phyloP scores from a whole-genome alignment of 2,329 filamentous ascomycete species.

The Penicillium sp. region DNA sequence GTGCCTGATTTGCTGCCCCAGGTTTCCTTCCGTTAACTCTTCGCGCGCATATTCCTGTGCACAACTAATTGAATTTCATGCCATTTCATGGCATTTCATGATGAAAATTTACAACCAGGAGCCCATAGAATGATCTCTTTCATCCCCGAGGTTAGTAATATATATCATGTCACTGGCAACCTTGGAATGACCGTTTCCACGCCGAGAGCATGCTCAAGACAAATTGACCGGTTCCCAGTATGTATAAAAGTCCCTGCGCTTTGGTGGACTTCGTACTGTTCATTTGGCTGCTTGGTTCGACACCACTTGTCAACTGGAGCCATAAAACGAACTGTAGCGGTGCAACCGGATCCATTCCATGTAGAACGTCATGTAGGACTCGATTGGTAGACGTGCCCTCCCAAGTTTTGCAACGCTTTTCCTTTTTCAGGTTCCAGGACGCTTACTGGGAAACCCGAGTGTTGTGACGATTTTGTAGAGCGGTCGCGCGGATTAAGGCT shows the following conservation, averaged over 20 bases:
- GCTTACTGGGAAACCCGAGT: neutral
- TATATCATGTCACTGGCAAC: too few relatives aligned
- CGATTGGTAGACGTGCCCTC: neutral
- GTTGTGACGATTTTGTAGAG: neutral
- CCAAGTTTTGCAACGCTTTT: neutral
- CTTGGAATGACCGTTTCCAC: neutral
- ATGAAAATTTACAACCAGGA: too few relatives aligned
- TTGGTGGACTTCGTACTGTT: neutral
- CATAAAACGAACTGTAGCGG: neutral
- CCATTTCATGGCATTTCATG: too few relatives aligned
- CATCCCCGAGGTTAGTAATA: too few relatives aligned
- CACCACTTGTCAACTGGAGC: neutral
- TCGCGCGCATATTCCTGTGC: too few relatives aligned
- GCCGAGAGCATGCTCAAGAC: neutral
- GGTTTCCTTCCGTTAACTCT: neutral
- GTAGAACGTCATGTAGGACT: neutral
- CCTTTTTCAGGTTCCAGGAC: neutral
- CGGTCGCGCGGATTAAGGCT: neutral
- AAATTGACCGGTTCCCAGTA: neutral
- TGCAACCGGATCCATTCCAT: neutral
- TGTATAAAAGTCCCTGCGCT: neutral
- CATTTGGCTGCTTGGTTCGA: neutral
- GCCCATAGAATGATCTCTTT: too few relatives aligned
- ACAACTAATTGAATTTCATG: too few relatives aligned
- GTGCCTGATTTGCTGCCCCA: neutral